Evolutionary conservation across 2,329 filamentous ascomycete species (phyloP).

Genomic region (Tolypocladium amazonense): DNA sequence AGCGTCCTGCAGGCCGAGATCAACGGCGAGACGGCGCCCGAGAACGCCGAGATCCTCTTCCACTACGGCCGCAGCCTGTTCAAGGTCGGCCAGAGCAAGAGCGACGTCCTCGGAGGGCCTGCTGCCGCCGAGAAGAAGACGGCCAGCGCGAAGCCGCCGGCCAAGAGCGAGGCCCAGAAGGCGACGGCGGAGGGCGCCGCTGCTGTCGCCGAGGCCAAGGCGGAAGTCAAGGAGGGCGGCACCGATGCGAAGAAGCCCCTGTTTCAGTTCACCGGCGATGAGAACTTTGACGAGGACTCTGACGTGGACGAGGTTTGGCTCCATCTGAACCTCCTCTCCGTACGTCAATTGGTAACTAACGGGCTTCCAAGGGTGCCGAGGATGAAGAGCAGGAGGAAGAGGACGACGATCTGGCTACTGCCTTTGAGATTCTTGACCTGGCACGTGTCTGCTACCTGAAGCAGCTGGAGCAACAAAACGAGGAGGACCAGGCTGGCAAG

Average conservation of each 20-base stretch:
- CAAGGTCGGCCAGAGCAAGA: slow-evolving; percentile 88
- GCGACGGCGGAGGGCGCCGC: slow-evolving; percentile 35
- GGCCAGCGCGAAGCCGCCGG: slow-evolving; percentile 29
- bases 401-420: slow-evolving; percentile 64
- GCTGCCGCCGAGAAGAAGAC: slow-evolving; percentile 47
- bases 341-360: background rate
- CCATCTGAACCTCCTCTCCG: background rate
- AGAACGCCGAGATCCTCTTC: slow-evolving; percentile 90
- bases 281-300: slow-evolving; percentile 81
- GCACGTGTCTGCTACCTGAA: slow-evolving; percentile 56
- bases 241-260: slow-evolving; percentile 54
- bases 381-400: slow-evolving; percentile 43
- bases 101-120: slow-evolving; percentile 82
- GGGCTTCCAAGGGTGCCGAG: slow-evolving; percentile 15
- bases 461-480: slow-evolving; percentile 30
- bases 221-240: slow-evolving; percentile 24
- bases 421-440: slow-evolving; percentile 78
- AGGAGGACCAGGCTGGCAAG: slow-evolving; percentile 26
- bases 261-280: slow-evolving; percentile 90
- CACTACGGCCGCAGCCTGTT: slow-evolving; percentile 90
- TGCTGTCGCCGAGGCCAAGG: slow-evolving; percentile 27
- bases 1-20: slow-evolving; percentile 82
- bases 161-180: slow-evolving; percentile 28
- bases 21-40: slow-evolving; percentile 82
- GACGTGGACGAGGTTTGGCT: slow-evolving; percentile 42